A percentile compares a stretch with the other conserved stretches of the same genome.
These are phyloP conservation scores for Schoenoplectus triqueter DNA, from an alignment of 202 grass and related monocot species.

Conservation along the genomic window DNA sequence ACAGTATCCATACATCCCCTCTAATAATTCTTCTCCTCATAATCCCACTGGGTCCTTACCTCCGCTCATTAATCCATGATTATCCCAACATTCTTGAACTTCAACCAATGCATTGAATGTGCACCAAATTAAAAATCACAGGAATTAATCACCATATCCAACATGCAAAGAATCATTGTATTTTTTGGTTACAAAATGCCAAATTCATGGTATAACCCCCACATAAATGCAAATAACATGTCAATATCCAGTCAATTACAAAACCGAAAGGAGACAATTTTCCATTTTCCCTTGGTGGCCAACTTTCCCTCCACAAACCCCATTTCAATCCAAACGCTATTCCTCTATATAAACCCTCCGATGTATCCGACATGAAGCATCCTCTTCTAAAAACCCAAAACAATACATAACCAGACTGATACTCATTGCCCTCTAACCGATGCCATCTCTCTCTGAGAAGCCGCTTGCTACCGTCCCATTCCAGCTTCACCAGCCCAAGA, in stretches of 20 bases:
- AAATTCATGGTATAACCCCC: constrained; percentile 32
- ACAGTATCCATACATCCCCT: constrained; percentile 25
- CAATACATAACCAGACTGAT: neutral
- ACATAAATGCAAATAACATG: constrained; percentile 35
- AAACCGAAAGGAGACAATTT: constrained; percentile 34
- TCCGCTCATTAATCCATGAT: constrained; percentile 22
- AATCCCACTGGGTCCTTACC: neutral
- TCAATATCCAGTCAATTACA: constrained; percentile 27
- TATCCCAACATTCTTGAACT: neutral
- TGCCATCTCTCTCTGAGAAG: constrained; percentile 23
- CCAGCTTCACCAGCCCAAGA: constrained; percentile 35
- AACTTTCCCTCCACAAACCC: constrained; percentile 44
- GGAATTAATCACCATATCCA: constrained; percentile 10
- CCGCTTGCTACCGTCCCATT: neutral
- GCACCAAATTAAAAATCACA: constrained; percentile 15
- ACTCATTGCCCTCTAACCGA: neutral
- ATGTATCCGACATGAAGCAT: neutral
- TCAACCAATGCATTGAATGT: constrained; percentile 24
- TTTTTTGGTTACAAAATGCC: constrained; percentile 18
- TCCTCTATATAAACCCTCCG: constrained; percentile 40
- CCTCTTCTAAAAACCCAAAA: neutral
- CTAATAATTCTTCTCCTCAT: constrained; percentile 26
- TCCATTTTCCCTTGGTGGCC: constrained; percentile 34
- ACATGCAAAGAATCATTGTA: constrained; percentile 6
- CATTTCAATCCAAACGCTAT: constrained; percentile 31